Base-by-base conservation (phyloP, 306 rosid genomes). In the Benincasa hispida region DNA sequence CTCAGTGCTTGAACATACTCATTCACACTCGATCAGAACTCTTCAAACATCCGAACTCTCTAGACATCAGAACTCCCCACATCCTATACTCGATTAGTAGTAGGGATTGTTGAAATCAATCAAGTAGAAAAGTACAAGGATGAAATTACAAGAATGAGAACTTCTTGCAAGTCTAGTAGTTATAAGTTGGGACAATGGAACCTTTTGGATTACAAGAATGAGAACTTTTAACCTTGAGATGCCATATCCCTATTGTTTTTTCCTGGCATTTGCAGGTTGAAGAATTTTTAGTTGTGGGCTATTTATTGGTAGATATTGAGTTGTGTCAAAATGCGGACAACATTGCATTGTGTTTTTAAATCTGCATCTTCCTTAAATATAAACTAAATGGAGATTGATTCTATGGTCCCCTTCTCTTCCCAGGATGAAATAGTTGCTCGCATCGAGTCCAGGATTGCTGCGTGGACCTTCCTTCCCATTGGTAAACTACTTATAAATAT, bases 391-490 rank as follows among this genome's bases (percentile, higher is more conserved):
- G 32, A 41, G n/a, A 53, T 86, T 81, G 67, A 45, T 80, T 73
- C 68, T 32, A 57, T 68, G 79, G 68, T 28, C 34, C 27, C 75
- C 72, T 85, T 84, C 84, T 69, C 75, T 78, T 84, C 56, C 45
- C 78, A 94, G 99, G 99, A 94, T 86, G 84, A 88, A 63, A 10
- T 89, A 68, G 85, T 94, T 75, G 83, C 89, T 76, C 61, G 24
- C 72, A 80, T 94, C n/a, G 99, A 94, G 87, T 80, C 81, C n/a
- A 85, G 89, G 86, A 65, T 94, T 78, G 89, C 96, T 9, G 83
- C 96, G 60, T 94, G 97, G 99, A 94, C 99, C 58, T 92, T 94
- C 85, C 91, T 90, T 85, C 99, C 97, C 25, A 0, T 65, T 60
- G 96, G 99, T 94, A 79, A 79, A 81, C 72, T 70, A 53, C 48